Evolutionary conservation across 768 basidiomycete genomes (phyloP).

Genomic region (Clitopilus hobsonii): DNA sequence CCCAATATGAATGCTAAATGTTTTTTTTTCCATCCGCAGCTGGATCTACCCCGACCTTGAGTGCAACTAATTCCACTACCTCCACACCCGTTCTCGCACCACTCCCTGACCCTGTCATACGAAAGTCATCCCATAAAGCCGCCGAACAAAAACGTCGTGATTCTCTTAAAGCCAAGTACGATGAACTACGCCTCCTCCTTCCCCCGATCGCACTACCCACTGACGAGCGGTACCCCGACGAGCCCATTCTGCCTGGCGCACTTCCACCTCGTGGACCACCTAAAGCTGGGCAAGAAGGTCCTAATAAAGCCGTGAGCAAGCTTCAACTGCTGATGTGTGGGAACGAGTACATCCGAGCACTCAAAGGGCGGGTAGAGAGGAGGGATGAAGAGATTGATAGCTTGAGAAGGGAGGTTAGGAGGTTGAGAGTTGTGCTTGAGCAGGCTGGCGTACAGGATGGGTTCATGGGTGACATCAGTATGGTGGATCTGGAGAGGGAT

Average conservation of each 20-base stretch:
- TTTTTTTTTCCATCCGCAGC: no score
- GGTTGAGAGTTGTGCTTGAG: constrained; percentile 41
- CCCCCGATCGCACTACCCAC: constrained; percentile 85
- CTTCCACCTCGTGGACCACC: constrained; percentile 89
- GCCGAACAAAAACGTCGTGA: constrained; percentile 98
- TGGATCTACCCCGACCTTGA: constrained; percentile 12
- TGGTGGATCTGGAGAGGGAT: constrained; percentile 51
- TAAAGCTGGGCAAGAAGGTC: constrained; percentile 81
- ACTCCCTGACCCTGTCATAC: constrained; percentile 30
- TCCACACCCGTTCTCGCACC: constrained; percentile 5
- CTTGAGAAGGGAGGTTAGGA: constrained; percentile 61
- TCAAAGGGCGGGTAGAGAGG: constrained; percentile 74
- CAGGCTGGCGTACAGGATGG: constrained; percentile 19
- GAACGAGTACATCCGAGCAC: constrained; percentile 78
- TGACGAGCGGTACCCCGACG: constrained; percentile 65
- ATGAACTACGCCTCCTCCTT: constrained; percentile 75
- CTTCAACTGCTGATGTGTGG: constrained; percentile 86
- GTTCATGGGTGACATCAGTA: constrained; percentile 29
- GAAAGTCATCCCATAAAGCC: constrained; percentile 87
- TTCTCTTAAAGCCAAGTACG: constrained; percentile 91
- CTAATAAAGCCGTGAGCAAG: constrained; percentile 93
- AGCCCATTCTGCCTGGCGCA: constrained; percentile 80
- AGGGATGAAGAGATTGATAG: constrained; percentile 73
- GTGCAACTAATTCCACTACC: constrained; percentile 8
- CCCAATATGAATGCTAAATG: no score